Conservation (phyloP, 495 filamentous ascomycete species). For the Neurospora sp. region DNA sequence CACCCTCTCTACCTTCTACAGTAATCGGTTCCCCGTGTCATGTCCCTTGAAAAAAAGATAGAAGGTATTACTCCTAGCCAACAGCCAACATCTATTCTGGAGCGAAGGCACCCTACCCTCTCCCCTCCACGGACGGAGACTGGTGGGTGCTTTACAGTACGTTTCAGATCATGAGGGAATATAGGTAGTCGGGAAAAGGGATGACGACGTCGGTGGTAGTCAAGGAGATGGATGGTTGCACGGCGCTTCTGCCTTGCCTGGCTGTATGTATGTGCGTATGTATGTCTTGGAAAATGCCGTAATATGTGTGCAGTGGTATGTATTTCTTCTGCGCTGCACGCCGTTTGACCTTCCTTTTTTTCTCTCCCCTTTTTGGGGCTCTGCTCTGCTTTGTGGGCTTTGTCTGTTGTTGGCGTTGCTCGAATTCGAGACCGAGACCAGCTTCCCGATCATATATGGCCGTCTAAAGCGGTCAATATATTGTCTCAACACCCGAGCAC, state of each 20-base stretch:
- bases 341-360: background rate
- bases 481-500: background rate
- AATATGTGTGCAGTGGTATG: background rate
- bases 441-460: background rate
- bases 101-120: background rate
- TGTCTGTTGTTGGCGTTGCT: background rate
- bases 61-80: background rate
- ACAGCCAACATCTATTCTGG: background rate
- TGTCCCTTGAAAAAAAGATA: background rate
- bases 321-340: background rate
- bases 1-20: background rate
- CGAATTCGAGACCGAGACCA: background rate
- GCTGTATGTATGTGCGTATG: background rate
- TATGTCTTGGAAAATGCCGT: background rate
- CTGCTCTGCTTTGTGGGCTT: background rate
- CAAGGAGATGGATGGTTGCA: background rate
- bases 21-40: background rate
- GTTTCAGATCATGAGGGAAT: background rate
- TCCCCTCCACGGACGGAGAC: background rate
- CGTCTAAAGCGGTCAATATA: background rate
- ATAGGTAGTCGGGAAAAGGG: background rate
- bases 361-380: background rate
- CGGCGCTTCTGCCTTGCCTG: background rate
- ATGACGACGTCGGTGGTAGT: background rate
- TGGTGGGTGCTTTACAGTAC: background rate